Conservation (phyloP, 805 yeast species). For the Cyberlindnera veronae region DNA sequence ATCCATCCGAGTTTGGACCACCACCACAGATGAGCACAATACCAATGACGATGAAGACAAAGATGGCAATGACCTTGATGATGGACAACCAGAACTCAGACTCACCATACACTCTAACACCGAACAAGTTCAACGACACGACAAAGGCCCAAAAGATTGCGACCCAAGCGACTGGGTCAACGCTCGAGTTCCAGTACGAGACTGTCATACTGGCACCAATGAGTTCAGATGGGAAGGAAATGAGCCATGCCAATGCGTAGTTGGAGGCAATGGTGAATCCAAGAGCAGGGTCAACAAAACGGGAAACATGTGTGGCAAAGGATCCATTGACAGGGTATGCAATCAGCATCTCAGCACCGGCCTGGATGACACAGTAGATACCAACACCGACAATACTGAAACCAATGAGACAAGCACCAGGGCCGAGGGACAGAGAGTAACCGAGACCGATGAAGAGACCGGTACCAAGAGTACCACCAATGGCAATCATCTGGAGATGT, state of each 20-base stretch:
- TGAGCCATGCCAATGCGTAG: conserved; percentile 54
- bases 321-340: conserved; percentile 53
- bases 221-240: conserved; percentile 55
- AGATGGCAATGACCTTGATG: conserved; percentile 42
- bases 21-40: conserved; percentile 43
- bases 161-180: conserved; percentile 57
- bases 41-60: conserved; percentile 49
- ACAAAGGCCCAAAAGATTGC: conserved; percentile 49
- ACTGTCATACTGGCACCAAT: conserved; percentile 59
- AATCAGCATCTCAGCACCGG: conserved; percentile 53
- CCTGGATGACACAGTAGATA: conserved; percentile 58
- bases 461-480: conserved; percentile 72
- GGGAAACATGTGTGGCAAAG: conserved; percentile 45
- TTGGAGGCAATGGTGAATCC: conserved; percentile 54
- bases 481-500: conserved; percentile 64
- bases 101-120: conserved; percentile 54
- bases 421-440: conserved; percentile 51
- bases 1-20: conserved; percentile 39
- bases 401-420: conserved; percentile 63
- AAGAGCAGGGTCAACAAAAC: conserved; percentile 53
- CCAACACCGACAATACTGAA: conserved; percentile 52
- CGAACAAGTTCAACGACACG: conserved; percentile 45
- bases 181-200: conserved; percentile 47
- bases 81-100: conserved; percentile 46
- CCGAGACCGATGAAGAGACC: conserved; percentile 69